Base-by-base conservation (phyloP, 1,284 basidiomycete genomes). In the Puccinia novopanici region DNA sequence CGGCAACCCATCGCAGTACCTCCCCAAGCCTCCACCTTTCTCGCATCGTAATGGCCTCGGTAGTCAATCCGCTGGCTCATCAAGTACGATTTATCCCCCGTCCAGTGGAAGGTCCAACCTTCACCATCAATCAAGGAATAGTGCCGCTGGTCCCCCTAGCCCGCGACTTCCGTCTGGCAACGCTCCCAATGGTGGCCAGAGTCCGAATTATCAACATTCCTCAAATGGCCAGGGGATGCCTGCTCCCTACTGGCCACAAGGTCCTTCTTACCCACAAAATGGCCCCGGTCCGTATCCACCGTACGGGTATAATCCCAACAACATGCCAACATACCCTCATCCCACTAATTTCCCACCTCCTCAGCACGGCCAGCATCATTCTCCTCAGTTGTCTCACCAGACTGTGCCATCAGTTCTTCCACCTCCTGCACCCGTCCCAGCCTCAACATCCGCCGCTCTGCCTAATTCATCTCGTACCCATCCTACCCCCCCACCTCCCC, bases 11-110 rank as follows among this genome's bases (percentile, higher is more conserved):
- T 42, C 48, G 0, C 77, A 72, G 59, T 80, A 59, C 61, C 77
- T 80, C n/a, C 67, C 68, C 30, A 80, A 80, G 45, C 70, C 77
- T 34, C 77, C 52, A 55, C 54, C 77, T 22, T 80, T 72, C 48
- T 30, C 24, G 40, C 77, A 80, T 73, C 77, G 77, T 40, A 80
- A 80, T 37, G 77, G 77, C 9, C 77, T n/a, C 30, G 68, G 77
- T 37, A 55, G 55, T 13, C 40, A 59, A n/a, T 63, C 67, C 6
- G 30, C 12, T 42, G 50, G 48, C n/a, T 48, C 76, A 15, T 57
- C 63, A 19, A 71, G 37, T 13, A 34, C 57, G 5, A 78, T 78
- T 19, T 80, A 72, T 52, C 57, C 57, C 10, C 76, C 76, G 17
- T 52, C 67, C 10, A 65, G 42, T 42, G 68, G 77, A 15, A 27